phyloP scores from a whole-genome alignment of 2,329 filamentous ascomycete genomes.

The Nemania sp. region DNA sequence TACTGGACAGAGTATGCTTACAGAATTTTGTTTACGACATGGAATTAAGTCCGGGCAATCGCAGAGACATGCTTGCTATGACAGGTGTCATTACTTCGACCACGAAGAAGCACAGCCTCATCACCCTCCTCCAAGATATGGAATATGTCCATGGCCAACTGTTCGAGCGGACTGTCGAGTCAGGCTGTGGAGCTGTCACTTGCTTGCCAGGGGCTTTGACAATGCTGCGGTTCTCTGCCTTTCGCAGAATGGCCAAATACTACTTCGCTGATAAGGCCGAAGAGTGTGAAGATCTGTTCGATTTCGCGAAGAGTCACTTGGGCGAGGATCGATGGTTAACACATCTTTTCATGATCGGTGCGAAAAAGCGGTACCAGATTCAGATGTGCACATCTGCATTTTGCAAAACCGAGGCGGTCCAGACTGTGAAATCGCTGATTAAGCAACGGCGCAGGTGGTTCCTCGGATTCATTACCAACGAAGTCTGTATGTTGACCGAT shows the following conservation, averaged over 20 bases:
- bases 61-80: slow-evolving; percentile 93
- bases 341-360: slow-evolving; percentile 98
- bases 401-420: slow-evolving; percentile 97
- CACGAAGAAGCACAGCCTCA: slow-evolving; percentile 82
- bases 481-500: slow-evolving; percentile 97
- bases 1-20: slow-evolving; percentile 85
- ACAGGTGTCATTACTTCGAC: slow-evolving; percentile 96
- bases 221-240: slow-evolving; percentile 93
- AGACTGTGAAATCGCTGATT: slow-evolving; percentile 80
- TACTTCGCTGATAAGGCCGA: slow-evolving; percentile 98
- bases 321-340: slow-evolving; percentile 97
- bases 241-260: slow-evolving; percentile 95
- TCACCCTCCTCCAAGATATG: slow-evolving; percentile 95
- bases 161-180: slow-evolving; percentile 94
- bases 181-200: slow-evolving; percentile 89
- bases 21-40: slow-evolving; percentile 99
- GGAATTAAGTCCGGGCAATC: slow-evolving; percentile 92
- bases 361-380: slow-evolving; percentile 90
- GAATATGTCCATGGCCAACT: slow-evolving; percentile 97
- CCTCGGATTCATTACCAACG: slow-evolving; percentile 95
- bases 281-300: slow-evolving; percentile 92
- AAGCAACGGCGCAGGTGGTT: slow-evolving; percentile 98
- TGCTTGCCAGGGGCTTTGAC: slow-evolving; percentile 95
- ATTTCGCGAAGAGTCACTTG: slow-evolving; percentile 93
- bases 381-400: slow-evolving; percentile 98